Base-by-base conservation (phyloP, 768 basidiomycete genomes). In the Kwoniella dendrophila region DNA sequence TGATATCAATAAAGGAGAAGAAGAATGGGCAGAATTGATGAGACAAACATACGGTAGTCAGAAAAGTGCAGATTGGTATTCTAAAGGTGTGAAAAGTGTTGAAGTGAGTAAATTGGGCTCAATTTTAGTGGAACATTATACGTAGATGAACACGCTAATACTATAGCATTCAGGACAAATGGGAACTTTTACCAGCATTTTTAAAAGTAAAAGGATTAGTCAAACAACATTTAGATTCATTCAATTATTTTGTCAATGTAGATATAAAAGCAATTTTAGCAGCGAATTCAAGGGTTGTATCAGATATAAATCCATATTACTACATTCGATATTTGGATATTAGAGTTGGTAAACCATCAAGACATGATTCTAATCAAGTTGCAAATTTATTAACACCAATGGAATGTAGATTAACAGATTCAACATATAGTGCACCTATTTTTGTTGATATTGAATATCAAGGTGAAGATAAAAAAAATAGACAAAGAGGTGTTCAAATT, bases 171-270 rank as follows among this genome's bases (percentile, higher is more conserved):
- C n/a, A 47, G 94, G 96, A 99, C 78, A 99, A 99, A 87, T 99
- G 96, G 96, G 86, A 96, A 20, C 82, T 99, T 10, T 82, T 99
- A 2, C 96, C 96, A 1, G 95, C 94, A 10, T 99, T 98, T 74
- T 83, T 99, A 53, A 90, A 94, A 80, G 91, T 96, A 64, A 99
- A 99, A 74, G 96, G 96, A 62, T 87, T 99, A 14, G 96, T 99
- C 64, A 98, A 98, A 82, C 96, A 98, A 76, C 96, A 99, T 76
- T 90, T 97, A 69, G 96, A 97, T 79, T 96, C 92, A 7, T 98
- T 92, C 86, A 97, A 97, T 82, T 94, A 95, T 80, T 98, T 99
- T 75, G 92, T 97, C 75, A 90, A 97, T 71, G 88, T 90, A 43
- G 96, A 98, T 75, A 90, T 99, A 76, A 94, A 93, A 79, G 95